Percentiles rank a stretch among this genome's conserved stretches.
phyloP scores from a whole-genome alignment of 768 basidiomycete species.

The Sporobolomyces phaffii region DNA sequence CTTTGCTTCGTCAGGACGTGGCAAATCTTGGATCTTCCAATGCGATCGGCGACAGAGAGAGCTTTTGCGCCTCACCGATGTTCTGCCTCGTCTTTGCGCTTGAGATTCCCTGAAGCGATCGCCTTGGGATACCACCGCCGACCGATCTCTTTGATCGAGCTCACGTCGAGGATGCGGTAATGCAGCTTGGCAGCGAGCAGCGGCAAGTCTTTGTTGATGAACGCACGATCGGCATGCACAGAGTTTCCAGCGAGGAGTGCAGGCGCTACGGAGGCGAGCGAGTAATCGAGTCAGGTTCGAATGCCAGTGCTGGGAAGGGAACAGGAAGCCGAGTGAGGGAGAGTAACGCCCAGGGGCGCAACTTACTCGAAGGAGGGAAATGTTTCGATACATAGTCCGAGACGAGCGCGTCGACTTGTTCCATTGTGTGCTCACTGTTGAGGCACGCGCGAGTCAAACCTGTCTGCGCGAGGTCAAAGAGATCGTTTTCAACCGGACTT shows the following conservation, averaged over 20 bases:
- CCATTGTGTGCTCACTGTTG: conserved; percentile 43
- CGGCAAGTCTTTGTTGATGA: conserved; percentile 44
- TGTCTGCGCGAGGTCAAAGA: conserved; percentile 23
- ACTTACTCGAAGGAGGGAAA: conserved; percentile 39
- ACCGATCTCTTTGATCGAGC: conserved; percentile 44
- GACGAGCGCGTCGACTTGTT: conserved; percentile 44
- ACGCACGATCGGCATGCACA: conserved; percentile 37
- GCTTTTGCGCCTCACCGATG: conserved; percentile 24
- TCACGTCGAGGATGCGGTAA: conserved; percentile 47
- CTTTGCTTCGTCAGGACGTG: too few species aligned
- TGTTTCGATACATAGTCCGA: conserved; percentile 45
- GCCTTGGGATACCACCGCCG: conserved; percentile 46
- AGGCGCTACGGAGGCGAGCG: too few species aligned
- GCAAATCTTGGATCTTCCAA: too few species aligned
- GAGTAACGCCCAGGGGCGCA: too few species aligned
- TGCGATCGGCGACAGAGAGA: too few species aligned
- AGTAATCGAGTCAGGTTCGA: too few species aligned
- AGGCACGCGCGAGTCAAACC: conserved; percentile 47
- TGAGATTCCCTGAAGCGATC: conserved; percentile 1
- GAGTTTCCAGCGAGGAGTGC: conserved; percentile 28
- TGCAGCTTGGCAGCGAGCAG: conserved; percentile 45
- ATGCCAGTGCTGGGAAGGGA: too few species aligned
- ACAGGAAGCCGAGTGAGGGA: neutral
- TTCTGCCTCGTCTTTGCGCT: conserved; percentile 27
- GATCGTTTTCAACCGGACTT: neutral